These are phyloP conservation scores for Trametes cinnabarina DNA, from an alignment of 768 basidiomycete species.

Conservation along the genomic window DNA sequence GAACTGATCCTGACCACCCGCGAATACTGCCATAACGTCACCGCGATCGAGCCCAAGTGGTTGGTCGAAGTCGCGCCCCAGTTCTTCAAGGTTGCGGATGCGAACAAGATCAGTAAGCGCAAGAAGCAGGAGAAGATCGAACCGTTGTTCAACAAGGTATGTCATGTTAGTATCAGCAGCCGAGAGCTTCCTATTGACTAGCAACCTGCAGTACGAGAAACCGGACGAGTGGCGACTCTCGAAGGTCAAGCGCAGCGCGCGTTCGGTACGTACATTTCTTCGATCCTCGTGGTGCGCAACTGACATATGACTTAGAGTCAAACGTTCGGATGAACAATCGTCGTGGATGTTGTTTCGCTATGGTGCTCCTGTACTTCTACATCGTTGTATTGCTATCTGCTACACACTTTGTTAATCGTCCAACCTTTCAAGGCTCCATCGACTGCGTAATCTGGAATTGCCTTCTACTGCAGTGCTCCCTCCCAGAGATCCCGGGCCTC, in stretches of 20 bases:
- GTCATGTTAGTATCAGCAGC: not conserved
- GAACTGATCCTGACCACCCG: conserved; percentile 96
- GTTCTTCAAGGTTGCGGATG: conserved; percentile 98
- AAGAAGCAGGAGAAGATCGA: conserved; percentile 97
- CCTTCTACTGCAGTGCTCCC: too few species aligned
- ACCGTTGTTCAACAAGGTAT: conserved; percentile 84
- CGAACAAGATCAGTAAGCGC: conserved; percentile 94
- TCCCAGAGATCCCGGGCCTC: too few species aligned
- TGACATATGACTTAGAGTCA: conserved; percentile 51
- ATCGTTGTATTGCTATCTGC: conserved; percentile 20
- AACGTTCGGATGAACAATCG: conserved; percentile 70
- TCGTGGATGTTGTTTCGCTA: conserved; percentile 6
- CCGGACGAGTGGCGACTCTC: conserved; percentile 93
- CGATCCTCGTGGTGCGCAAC: not conserved
- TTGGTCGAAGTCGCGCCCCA: conserved; percentile 96
- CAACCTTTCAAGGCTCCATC: not conserved
- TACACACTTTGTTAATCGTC: not conserved
- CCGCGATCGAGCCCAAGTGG: conserved; percentile 97
- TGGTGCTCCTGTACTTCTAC: conserved; percentile 14
- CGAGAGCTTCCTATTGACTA: not conserved
- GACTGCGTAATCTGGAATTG: too few species aligned
- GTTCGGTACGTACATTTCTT: conserved; percentile 45
- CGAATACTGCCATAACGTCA: conserved; percentile 91
- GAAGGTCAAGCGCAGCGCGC: conserved; percentile 86
- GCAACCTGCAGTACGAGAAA: conserved; percentile 66